Conservation (phyloP, 1,284 basidiomycete species). For the Coriolopsis trogii region DNA sequence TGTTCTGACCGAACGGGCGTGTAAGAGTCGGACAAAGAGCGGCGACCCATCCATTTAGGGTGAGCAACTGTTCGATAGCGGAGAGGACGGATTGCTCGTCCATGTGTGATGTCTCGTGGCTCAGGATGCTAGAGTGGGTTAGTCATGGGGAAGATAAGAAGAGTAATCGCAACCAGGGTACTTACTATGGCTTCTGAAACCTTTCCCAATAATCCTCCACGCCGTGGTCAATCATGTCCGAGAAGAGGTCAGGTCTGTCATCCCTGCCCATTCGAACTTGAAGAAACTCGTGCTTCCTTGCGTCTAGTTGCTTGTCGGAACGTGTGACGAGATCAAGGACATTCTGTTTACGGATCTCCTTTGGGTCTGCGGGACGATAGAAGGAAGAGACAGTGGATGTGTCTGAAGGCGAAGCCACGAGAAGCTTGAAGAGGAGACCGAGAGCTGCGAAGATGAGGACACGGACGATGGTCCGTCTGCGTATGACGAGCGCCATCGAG, state of each 20-base stretch:
- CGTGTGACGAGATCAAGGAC: slow-evolving; percentile 86
- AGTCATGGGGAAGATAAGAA: background rate
- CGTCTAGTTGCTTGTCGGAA: slow-evolving; percentile 84
- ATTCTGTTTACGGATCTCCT: slow-evolving; percentile 76
- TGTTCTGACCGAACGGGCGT: slow-evolving; percentile 89
- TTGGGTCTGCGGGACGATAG: slow-evolving; percentile 34
- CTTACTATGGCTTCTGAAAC: slow-evolving; percentile 88
- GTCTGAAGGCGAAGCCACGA: slow-evolving; percentile 48
- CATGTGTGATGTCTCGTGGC: slow-evolving; percentile 81
- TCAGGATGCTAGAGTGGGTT: slow-evolving; percentile 59
- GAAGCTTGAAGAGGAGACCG: slow-evolving; percentile 41
- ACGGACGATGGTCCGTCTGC: slow-evolving; percentile 40
- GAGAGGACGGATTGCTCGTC: slow-evolving; percentile 87
- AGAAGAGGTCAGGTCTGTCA: slow-evolving; percentile 79
- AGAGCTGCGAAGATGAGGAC: slow-evolving; percentile 36
- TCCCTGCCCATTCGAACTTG: slow-evolving; percentile 87
- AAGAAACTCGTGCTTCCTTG: slow-evolving; percentile 83
- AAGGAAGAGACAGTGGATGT: slow-evolving; percentile 33
- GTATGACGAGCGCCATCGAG: slow-evolving; percentile 37
- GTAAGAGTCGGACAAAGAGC: slow-evolving; percentile 89
- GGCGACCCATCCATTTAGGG: slow-evolving; percentile 99
- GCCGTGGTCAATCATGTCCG: slow-evolving; percentile 74
- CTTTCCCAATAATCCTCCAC: slow-evolving; percentile 87
- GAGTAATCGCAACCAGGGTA: too few relatives aligned
- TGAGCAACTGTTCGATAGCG: slow-evolving; percentile 88